Base-by-base conservation (phyloP, 2,329 filamentous ascomycete genomes). In the Fusarium anthophilum region DNA sequence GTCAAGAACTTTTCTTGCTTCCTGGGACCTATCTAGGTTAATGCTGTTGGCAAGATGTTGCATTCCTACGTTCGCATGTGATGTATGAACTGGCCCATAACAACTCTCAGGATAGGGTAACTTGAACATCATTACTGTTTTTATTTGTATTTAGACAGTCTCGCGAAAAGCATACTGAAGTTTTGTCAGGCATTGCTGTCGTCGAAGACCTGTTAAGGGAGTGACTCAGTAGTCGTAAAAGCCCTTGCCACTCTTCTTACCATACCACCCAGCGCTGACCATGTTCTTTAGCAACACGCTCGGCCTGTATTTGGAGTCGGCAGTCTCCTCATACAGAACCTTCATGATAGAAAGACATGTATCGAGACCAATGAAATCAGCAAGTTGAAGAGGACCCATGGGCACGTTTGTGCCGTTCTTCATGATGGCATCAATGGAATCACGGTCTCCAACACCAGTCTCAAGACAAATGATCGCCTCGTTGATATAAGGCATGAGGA, bases 401-500 rank as follows among this genome's bases (percentile, higher is more conserved):
- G 96, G 96, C 45, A 99, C 96, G 80, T 98, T 98, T 28, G 96
- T 99, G 53, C 96, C 96, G 78, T 98, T 98, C 89, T 98, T 98
- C 96, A 99, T 99, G 79, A 99, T 99, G 74, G 89, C 92, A 81
- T 99, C 96, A 75, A 99, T 99, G 73, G 96, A 93, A 80, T 98
- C 95, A 77, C 93, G 92, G 73, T 90, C 89, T 24, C 96, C 96
- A 2, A 99, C 91, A 7, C 94, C 94, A 0, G 96, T 98, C 85
- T 99, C 96, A 20, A 99, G 87, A 83, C 96, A 99, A 74, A 98
- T 96, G 77, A 99, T 88, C 14, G 97, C 96, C 85, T 99, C 96
- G 82, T 99, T 99, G 86, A 99, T 98, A 82, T 99, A 99, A 0
- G 96, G 96, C 96, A 99, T 99, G 68, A 99, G 86, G 70, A 99